These are phyloP conservation scores for Haplographium delicatum DNA, from an alignment of 495 filamentous ascomycete genomes.

Conservation along the genomic window DNA sequence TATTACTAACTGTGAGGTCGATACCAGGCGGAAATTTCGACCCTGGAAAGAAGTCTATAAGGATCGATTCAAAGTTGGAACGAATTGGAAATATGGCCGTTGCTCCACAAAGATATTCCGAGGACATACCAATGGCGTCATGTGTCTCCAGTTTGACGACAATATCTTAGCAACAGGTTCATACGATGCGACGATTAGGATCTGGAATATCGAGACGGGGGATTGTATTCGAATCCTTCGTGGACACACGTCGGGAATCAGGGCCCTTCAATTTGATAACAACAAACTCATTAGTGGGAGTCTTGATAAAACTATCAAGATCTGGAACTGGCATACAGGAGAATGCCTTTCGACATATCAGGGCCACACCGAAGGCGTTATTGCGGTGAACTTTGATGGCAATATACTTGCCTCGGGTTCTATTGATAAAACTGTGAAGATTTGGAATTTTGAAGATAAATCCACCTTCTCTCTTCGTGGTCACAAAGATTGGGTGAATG, in stretches of 20 bases:
- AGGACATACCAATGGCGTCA: constrained; percentile 91
- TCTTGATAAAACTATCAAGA: constrained; percentile 72
- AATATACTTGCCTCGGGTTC: constrained; percentile 83
- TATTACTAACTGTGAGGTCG: constrained; percentile 13
- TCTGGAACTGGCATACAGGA: constrained; percentile 97
- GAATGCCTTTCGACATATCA: constrained; percentile 76
- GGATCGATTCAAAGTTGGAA: constrained; percentile 82
- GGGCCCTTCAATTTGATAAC: constrained; percentile 90
- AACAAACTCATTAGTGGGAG: constrained; percentile 82
- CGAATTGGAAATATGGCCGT: constrained; percentile 93
- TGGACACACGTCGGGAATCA: constrained; percentile 77
- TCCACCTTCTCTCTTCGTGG: constrained; percentile 72
- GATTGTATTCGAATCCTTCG: constrained; percentile 75
- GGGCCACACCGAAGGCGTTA: constrained; percentile 73
- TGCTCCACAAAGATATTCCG: constrained; percentile 75
- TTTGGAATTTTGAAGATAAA: constrained; percentile 88
- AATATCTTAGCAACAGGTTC: constrained; percentile 89
- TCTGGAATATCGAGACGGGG: constrained; percentile 90
- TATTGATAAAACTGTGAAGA: constrained; percentile 81
- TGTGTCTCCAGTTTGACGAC: constrained; percentile 93
- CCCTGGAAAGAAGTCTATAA: constrained; percentile 95
- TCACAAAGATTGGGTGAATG: constrained; percentile 92
- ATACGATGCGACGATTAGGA: constrained; percentile 90
- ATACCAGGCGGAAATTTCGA: constrained; percentile 38
- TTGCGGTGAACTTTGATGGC: constrained; percentile 79